Base-by-base conservation (phyloP, 768 basidiomycete species). In the Auriscalpium orientale region DNA sequence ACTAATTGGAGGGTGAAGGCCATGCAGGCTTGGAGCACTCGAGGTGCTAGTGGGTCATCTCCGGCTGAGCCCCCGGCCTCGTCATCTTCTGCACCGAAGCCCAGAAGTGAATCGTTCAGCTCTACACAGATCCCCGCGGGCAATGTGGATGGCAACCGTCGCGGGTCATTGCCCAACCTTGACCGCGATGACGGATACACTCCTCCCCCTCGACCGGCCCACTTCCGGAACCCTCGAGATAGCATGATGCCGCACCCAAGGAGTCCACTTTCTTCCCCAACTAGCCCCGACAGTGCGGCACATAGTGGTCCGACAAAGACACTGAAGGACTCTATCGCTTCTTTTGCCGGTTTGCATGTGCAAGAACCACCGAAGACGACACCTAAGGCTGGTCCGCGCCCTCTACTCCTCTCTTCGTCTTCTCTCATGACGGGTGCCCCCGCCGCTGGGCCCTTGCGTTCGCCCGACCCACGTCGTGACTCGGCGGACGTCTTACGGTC, bases 1-100 rank as follows among this genome's bases (percentile, higher is more conserved):
- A 85, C 79, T 22, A 90, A 90, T 58, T 87, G 84, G 84, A 79
- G 81, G 18, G 87, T 86, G 18, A 84, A 76, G 60, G 82, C 84
- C 15, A 62, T 84, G 46, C 61, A 77, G 54, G 71, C 62, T 10
- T 66, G 68, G 70, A 66, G 53, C 36, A 52, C 55, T 38, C 46
- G 58, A 3, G 28, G 28, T 28, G 22, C 22, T 28, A 54, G 48
- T n/a, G 54, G 56, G 5, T 56, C 64, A n/a, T 57, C 66, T 55
- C 67, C 65, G 54, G 35, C 62, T 9, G 13, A 56, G 18, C 21
- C 55, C 9, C 49, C 28, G 56, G 40, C 55, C 57, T 59, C 48
- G 52, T 33, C 53, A 46, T 37, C 35, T n/a, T 22, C 33, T 1
- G 33, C 36, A 11, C 20, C 38, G 22, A 47, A 52, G 20, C 48